phyloP scores from a whole-genome alignment of 1,284 basidiomycete genomes.

The Puccinia polysora region DNA sequence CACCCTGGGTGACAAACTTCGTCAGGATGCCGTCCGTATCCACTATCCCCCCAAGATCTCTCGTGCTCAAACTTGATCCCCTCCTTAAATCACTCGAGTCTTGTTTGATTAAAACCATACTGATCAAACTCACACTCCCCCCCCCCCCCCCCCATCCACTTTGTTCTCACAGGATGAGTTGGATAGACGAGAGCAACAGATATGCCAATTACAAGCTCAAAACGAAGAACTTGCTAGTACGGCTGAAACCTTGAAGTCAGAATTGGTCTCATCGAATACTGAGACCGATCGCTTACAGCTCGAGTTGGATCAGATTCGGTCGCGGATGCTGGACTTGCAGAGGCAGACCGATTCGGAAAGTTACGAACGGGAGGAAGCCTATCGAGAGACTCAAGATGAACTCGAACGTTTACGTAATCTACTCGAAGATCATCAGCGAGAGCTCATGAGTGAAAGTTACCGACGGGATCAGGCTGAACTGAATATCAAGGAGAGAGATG shows the following conservation, averaged over 20 bases:
- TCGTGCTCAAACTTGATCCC: conserved; percentile 15
- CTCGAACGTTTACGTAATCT: conserved; percentile 77
- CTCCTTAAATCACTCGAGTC: conserved; percentile 22
- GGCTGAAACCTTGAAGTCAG: conserved; percentile 69
- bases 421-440: conserved; percentile 79
- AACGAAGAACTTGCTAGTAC: conserved; percentile 68
- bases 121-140: too few species aligned
- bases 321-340: conserved; percentile 56
- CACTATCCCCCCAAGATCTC: conserved; percentile 3
- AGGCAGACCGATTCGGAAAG: conserved; percentile 61
- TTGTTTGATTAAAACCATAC: too few species aligned
- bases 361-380: conserved; percentile 68
- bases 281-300: conserved; percentile 66
- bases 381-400: conserved; percentile 73
- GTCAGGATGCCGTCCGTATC: conserved; percentile 84
- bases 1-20: conserved; percentile 85
- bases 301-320: conserved; percentile 62
- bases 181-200: conserved; percentile 75
- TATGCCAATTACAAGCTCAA: conserved; percentile 69
- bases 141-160: too few species aligned
- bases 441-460: conserved; percentile 68
- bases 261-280: conserved; percentile 67
- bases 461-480: conserved; percentile 65
- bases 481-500: conserved; percentile 60
- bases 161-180: conserved; percentile 74